Conservation (phyloP, 176 grass and related monocot genomes). For the Eragrostis nindensis region DNA sequence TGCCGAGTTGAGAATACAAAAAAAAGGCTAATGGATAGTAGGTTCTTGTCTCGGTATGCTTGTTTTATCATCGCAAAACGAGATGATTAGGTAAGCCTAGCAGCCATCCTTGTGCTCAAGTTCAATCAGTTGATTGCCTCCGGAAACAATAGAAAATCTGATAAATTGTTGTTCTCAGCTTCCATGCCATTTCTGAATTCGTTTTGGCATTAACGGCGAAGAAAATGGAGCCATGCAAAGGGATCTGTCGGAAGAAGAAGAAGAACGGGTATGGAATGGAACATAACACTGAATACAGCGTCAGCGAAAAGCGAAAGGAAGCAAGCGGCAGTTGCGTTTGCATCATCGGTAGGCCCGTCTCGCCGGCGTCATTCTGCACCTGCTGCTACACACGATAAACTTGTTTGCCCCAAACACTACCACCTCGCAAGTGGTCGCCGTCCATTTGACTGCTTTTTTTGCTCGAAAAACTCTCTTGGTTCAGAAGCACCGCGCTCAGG, state of each 20-base stretch:
- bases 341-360: slow-evolving; percentile 22
- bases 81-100: background rate
- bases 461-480: too few relatives aligned
- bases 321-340: slow-evolving; percentile 29
- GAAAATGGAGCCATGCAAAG: background rate
- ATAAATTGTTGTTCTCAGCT: background rate
- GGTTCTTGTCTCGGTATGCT: slow-evolving; percentile 15
- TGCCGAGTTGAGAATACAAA: background rate
- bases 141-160: background rate
- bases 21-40: background rate
- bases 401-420: background rate
- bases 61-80: background rate
- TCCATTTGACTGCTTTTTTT: slow-evolving; percentile 3
- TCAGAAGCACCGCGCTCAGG: too few relatives aligned
- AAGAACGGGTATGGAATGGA: background rate
- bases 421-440: background rate
- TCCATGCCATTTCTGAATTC: background rate
- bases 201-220: background rate
- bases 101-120: background rate
- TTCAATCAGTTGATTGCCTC: background rate
- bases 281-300: background rate
- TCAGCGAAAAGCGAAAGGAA: slow-evolving; percentile 11
- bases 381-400: slow-evolving; percentile 5
- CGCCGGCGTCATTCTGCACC: slow-evolving; percentile 27
- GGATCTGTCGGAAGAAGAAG: background rate